Evolutionary conservation across 805 yeast genomes (phyloP).

Genomic region (Kodamaea hsintzibuensis): DNA sequence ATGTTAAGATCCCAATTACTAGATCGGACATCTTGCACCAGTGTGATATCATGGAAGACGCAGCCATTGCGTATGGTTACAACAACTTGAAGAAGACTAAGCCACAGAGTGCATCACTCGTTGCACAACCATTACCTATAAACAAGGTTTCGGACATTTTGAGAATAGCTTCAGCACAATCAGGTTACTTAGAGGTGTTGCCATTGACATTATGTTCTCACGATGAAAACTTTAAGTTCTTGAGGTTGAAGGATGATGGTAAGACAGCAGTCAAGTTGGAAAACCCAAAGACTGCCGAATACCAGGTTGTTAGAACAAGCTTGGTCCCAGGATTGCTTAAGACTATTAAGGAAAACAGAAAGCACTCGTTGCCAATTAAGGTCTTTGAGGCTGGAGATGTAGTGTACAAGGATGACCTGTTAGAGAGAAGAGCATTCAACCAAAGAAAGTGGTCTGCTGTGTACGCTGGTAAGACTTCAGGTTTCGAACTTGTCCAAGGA

Average conservation of each 20-base stretch:
- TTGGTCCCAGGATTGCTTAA: constrained; percentile 92
- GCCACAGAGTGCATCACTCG: constrained; percentile 68
- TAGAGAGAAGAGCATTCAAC: constrained; percentile 89
- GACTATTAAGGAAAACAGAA: constrained; percentile 93
- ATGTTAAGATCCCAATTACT: constrained; percentile 83
- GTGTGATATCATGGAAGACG: constrained; percentile 98
- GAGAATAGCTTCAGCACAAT: constrained; percentile 87
- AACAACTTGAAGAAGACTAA: constrained; percentile 79
- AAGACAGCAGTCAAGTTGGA: constrained; percentile 85
- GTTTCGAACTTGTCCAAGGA: constrained; percentile 94
- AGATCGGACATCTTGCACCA: constrained; percentile 95
- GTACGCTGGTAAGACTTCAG: constrained; percentile 91
- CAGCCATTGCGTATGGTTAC: constrained; percentile 94
- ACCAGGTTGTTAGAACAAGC: constrained; percentile 96
- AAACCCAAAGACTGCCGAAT: constrained; percentile 95
- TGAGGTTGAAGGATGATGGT: constrained; percentile 71
- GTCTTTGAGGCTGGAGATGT: constrained; percentile 96
- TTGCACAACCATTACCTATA: constrained; percentile 86
- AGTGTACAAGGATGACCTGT: constrained; percentile 73
- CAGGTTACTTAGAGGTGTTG: constrained; percentile 95
- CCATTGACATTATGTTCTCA: constrained; percentile 95
- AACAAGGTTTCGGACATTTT: constrained; percentile 89
- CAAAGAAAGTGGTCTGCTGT: constrained; percentile 95
- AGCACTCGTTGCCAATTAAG: constrained; percentile 90
- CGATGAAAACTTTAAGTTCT: constrained; percentile 91